phyloP scores from a whole-genome alignment of 192 early-diverging fungal species.

The Mortierella claussenii region DNA sequence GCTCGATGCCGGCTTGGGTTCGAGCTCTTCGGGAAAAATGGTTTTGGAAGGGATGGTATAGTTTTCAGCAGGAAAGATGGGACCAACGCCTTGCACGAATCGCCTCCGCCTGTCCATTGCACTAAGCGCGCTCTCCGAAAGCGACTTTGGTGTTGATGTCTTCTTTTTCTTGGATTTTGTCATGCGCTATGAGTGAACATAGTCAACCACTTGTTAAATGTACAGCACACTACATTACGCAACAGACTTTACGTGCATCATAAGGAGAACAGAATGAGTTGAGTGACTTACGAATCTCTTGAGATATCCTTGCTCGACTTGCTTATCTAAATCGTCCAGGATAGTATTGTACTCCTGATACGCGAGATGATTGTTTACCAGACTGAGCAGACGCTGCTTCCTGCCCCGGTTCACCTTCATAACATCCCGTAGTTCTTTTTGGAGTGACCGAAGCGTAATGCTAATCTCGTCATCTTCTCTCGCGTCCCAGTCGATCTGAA shows the following conservation, averaged over 20 bases:
- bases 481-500: conserved; percentile 70
- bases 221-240: too few relatives aligned
- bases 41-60: conserved; percentile 54
- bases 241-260: too few relatives aligned
- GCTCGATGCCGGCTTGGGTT: conserved; percentile 15
- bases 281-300: conserved; percentile 80
- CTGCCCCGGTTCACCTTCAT: conserved; percentile 72
- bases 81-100: conserved; percentile 75
- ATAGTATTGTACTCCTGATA: conserved; percentile 91
- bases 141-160: conserved; percentile 57
- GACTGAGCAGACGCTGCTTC: conserved; percentile 71
- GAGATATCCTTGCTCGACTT: conserved; percentile 87
- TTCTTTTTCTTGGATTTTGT: conserved; percentile 81
- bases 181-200: conserved; percentile 52
- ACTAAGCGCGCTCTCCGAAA: conserved; percentile 76
- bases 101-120: conserved; percentile 73
- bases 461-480: conserved; percentile 82
- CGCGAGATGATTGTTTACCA: conserved; percentile 78
- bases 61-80: conserved; percentile 56
- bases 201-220: too few relatives aligned
- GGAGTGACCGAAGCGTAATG: conserved; percentile 72
- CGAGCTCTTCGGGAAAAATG: conserved; percentile 52
- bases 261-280: too few relatives aligned
- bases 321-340: conserved; percentile 88
- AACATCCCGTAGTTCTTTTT: conserved; percentile 79